Evolutionary conservation across 495 filamentous ascomycete species (phyloP), one percentile per base, ranked within the genome.

Genomic region (Tetracladium setigerum): DNA sequence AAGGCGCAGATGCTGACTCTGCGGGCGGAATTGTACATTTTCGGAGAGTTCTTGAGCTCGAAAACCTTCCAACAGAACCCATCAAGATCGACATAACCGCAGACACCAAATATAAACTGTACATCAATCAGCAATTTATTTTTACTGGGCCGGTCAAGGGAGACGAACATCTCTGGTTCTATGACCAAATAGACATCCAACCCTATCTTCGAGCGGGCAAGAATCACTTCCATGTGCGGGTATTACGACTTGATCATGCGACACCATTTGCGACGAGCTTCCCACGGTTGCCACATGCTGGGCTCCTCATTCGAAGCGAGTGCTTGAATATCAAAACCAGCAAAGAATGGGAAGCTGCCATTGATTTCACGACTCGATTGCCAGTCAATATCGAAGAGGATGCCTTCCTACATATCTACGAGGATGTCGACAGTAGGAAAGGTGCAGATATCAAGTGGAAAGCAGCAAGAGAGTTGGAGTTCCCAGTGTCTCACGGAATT

Each of bases 161-260:
- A 36, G 44, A 46, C 15, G 31, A 46, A 17, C 30, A 46, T 24
- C 30, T 46, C 15, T 46, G 44, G 44, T 46, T 46, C 17, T 46
- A 46, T 37, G 14, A 39, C 6, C 12, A n/a, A n/a, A n/a, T n/a
- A n/a, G n/a, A n/a, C n/a, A n/a, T n/a, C n/a, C n/a, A n/a, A n/a
- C 37, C 6, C 12, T 17, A 39, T 15, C 37, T 7, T 16, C 12
- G 17, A 17, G 37, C 17, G 6, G 37, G 6, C 8, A 16, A 39
- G 37, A 39, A 39, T 16, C 11, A 8, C 10, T 12, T 39, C 37
- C 6, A 7, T 10, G 37, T 39, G 8, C 37, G 17, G 8, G 37
- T 15, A 10, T 17, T 39, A 16, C 37, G 37, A 10, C 17, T 39
- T 16, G 12, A 12, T 39, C 37, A 39, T 15, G 37, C 37, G 11